Evolutionary conservation across 352 stramenopile species (phyloP), one percentile per base, ranked within the genome.

Genomic region (Globisporangium mamillatum): DNA sequence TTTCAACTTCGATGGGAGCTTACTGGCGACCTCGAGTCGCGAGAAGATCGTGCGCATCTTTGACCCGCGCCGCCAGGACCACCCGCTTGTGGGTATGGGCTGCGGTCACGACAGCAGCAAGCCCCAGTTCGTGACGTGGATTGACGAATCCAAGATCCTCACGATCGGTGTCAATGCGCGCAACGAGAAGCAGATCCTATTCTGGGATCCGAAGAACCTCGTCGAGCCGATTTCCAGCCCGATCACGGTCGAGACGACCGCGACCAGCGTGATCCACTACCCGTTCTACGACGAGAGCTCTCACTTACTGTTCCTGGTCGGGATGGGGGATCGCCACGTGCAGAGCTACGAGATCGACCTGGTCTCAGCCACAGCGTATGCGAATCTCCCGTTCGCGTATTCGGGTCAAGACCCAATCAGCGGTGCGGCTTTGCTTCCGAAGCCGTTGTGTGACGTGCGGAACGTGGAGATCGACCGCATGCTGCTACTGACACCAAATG

Each of bases 31-130:
- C 8, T 76, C 84, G 34, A 91, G 82, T 54, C 82, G 86, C 14
- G 88, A 80, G 52, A 88, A 86, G 62, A 81, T 95, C 34, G 70
- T 95, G 36, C 79, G 82, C 52, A 81, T 95, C 54, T 91, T 95
- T 58, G 85, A 93, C 27, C 83, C 84, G 46, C 87, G 87, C 9
- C 60, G 70, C 18, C 63, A 64, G 3, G 62, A 75, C 25, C 82
- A 92, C 27, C 75, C 75, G 25, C 60, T 92, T 16, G 71, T 88
- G 10, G 71, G 76, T 8, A 90, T 95, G 74, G 80, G 80, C 44
- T 95, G 85, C 53, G 87, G 83, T 5, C 76, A 92, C 60, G 85
- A 91, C 41, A 86, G 79, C 38, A 78, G 67, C 36, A 90, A 89
- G 22, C 81, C 87, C 7, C 85, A 95, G 68, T 90, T 86, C 67